phyloP scores from a whole-genome alignment of 805 yeast species.

The Candida taoyuanica region DNA sequence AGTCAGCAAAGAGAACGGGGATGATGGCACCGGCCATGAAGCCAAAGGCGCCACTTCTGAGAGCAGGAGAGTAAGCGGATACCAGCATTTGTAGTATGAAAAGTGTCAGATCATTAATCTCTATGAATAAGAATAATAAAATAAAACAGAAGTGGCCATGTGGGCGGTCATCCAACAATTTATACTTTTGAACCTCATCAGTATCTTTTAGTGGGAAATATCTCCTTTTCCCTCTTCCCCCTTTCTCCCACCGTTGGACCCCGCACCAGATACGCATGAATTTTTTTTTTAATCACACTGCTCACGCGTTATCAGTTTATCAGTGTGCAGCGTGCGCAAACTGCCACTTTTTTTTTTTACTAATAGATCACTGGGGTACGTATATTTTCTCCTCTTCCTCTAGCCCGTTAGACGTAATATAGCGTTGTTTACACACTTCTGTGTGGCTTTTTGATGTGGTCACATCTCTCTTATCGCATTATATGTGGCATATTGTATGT shows the following conservation, averaged over 20 bases:
- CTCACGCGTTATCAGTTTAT: neutral
- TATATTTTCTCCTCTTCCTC: neutral
- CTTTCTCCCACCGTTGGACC: neutral
- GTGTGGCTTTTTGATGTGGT: neutral
- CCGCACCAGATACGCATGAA: too few relatives aligned
- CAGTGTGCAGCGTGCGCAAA: too few relatives aligned
- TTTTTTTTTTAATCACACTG: too few relatives aligned
- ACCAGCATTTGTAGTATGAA: neutral
- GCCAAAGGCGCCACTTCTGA: conserved; percentile 23
- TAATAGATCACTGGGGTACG: neutral
- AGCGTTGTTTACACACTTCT: neutral
- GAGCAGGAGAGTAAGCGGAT: conserved; percentile 9
- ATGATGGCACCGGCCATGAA: conserved; percentile 23
- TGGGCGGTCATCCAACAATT: neutral
- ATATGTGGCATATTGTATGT: too few relatives aligned
- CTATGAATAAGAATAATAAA: too few relatives aligned
- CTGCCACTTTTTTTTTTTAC: too few relatives aligned
- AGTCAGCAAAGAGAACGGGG: conserved; percentile 22
- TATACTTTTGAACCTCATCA: too few relatives aligned
- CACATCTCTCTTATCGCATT: too few relatives aligned
- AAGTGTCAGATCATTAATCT: too few relatives aligned
- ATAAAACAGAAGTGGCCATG: too few relatives aligned
- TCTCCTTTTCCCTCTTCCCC: too few relatives aligned
- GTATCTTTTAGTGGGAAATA: too few relatives aligned
- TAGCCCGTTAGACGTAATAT: neutral